Percentiles rank a stretch among this genome's conserved stretches.
phyloP scores from a whole-genome alignment of 345 rosid species.

The Linum lewisii region DNA sequence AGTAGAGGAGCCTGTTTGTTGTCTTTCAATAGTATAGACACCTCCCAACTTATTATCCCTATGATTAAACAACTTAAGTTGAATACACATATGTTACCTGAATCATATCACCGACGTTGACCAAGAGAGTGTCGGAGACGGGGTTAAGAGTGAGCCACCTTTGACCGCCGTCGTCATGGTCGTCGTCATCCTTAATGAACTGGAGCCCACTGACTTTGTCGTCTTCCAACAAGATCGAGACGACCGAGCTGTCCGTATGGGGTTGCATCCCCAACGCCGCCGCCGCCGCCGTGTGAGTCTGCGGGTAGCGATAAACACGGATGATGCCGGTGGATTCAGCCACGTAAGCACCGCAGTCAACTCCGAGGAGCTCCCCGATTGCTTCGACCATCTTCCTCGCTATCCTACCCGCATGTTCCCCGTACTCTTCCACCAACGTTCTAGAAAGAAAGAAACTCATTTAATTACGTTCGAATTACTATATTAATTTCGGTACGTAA shows the following conservation, averaged over 20 bases:
- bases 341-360: constrained; percentile 28
- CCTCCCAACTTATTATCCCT: no score
- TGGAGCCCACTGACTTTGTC: constrained; percentile 65
- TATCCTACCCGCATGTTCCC: constrained; percentile 42
- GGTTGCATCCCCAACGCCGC: constrained; percentile 42
- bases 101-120: constrained; percentile 87
- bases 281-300: background rate
- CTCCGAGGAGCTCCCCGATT: constrained; percentile 34
- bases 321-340: constrained; percentile 45
- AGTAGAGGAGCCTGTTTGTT: no score
- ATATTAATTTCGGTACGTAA: no score
- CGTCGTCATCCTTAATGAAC: constrained; percentile 37
- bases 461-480: background rate
- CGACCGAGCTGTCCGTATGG: constrained; percentile 77
- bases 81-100: constrained; percentile 61
- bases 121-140: constrained; percentile 32
- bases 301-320: constrained; percentile 60
- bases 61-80: no score
- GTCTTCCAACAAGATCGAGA: constrained; percentile 43
- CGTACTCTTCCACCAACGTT: constrained; percentile 52
- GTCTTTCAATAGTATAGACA: no score
- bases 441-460: constrained; percentile 17
- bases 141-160: constrained; percentile 47
- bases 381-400: constrained; percentile 38
- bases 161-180: no score